Base-by-base conservation (phyloP, 352 stramenopile genomes). In the Globisporangium middletonii region DNA sequence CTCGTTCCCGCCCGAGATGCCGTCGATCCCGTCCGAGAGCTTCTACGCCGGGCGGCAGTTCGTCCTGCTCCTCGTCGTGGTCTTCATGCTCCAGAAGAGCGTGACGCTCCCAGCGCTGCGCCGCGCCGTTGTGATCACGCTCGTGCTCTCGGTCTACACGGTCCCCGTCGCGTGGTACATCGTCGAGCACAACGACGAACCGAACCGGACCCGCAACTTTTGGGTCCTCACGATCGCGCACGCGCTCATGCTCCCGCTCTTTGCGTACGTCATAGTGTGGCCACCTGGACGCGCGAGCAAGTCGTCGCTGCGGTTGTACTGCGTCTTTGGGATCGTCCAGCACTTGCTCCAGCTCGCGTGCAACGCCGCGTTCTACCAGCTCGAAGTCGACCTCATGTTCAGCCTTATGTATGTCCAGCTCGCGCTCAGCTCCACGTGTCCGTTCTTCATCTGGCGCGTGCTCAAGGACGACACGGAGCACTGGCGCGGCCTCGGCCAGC, bases 401-500 rank as follows among this genome's bases (percentile, higher is more conserved):
- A 60, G 16, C 11, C 48, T 73, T 1, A 72, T 63, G 5, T 69
- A 70, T 46, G 50, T 57, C 35, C 57, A 72, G 3, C 45, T 75
- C 19, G 50, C 33, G 50, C 50, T 54, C 50, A 33, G 50, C 33
- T 61, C 61, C 8, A 50, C 68, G 5, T 75, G 64, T 48, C 77
- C 77, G 18, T 57, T 82, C 37, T 63, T 92, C 8, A 75, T 92
- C 59, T 92, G 79, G 81, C 71, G 81, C 51, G 69, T 94, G n/a
- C 66, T 94, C 15, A 77, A 75, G 35, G 83, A 77, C 7, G 83
- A 93, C 53, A 93, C 83, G 3, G 73, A 77, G 50, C 69, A 93
- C 59, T 93, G 83, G 80, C 69, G 83, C 38, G 79, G 83, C 3
- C 60, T 94, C 1, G 79, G 79, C 6, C 62, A 71, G 30, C 76